A percentile compares a stretch with the other conserved stretches of the same genome.
These are phyloP conservation scores for Inga oerstediana DNA, from an alignment of 306 rosid genomes.

Conservation along the genomic window DNA sequence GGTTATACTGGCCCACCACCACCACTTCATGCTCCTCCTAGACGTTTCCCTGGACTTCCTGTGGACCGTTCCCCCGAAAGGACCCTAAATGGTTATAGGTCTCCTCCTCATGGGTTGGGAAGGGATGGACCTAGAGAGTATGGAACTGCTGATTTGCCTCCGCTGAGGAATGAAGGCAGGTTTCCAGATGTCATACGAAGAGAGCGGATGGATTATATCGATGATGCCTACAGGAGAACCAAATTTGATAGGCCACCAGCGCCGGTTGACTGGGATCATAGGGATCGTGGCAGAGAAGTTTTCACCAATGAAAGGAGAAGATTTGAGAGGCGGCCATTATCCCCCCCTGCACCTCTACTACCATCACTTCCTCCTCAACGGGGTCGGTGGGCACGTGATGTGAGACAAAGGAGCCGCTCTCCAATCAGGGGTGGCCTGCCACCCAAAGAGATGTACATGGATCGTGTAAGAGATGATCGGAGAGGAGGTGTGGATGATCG, in stretches of 20 bases:
- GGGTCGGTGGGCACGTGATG: constrained; percentile 60
- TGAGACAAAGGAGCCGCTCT: constrained; percentile 65
- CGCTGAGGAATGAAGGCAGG: constrained; percentile 73
- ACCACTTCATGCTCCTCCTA: constrained; percentile 63
- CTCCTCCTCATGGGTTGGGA: constrained; percentile 83
- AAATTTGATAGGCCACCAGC: constrained; percentile 79
- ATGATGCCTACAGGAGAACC: constrained; percentile 66
- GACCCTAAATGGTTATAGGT: constrained; percentile 66
- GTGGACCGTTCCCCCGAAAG: constrained; percentile 78
- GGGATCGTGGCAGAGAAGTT: constrained; percentile 74
- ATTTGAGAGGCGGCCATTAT: constrained; percentile 74
- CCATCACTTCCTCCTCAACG: constrained; percentile 55
- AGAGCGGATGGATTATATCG: constrained; percentile 63
- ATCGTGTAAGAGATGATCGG: constrained; percentile 46
- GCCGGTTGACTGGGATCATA: constrained; percentile 67
- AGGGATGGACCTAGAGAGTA: constrained; percentile 81
- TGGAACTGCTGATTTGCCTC: constrained; percentile 65
- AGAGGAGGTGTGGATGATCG: constrained; percentile 45
- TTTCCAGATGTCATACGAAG: constrained; percentile 65
- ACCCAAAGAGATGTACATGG: constrained; percentile 48
- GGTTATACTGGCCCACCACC: constrained; percentile 66
- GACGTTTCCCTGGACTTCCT: constrained; percentile 75
- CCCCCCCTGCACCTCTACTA: constrained; percentile 62
- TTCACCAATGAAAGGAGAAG: constrained; percentile 66
- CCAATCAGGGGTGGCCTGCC: constrained; percentile 54